A percentile compares a stretch with the other conserved stretches of the same genome.
Evolutionary conservation across 2,329 filamentous ascomycete genomes (phyloP).

Genomic region (Hymenoscyphus salicellus): DNA sequence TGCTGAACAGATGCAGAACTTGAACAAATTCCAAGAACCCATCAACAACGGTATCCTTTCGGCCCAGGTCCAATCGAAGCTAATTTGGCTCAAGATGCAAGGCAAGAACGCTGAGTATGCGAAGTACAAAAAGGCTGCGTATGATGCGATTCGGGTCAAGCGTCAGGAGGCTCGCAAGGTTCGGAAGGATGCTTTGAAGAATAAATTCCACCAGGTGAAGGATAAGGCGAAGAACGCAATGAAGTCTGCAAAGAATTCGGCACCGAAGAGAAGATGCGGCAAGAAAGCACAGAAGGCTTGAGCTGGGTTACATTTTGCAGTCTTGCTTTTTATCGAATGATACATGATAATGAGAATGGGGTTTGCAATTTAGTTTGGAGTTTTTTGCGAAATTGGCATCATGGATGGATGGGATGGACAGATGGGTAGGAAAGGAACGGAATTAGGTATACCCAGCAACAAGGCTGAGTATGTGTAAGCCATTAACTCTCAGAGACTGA

Average conservation of each 20-base stretch:
- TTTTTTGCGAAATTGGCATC: conserved; percentile 11
- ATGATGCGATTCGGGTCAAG: conserved; percentile 25
- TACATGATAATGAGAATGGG: conserved; percentile 1
- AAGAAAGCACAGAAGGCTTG: conserved; percentile 7
- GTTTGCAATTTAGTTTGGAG: conserved; percentile 14
- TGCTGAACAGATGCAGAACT: conserved; percentile 34
- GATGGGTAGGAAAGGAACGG: neutral
- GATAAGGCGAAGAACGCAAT: conserved; percentile 10
- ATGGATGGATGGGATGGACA: neutral
- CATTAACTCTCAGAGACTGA: neutral
- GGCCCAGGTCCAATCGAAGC: conserved; percentile 54
- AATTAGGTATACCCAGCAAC: conserved; percentile 5
- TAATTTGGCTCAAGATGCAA: conserved; percentile 55
- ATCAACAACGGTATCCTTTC: conserved; percentile 47
- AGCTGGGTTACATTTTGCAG: neutral
- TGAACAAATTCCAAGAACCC: conserved; percentile 42
- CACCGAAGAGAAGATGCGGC: conserved; percentile 6
- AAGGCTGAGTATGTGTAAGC: neutral
- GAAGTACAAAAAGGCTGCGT: conserved; percentile 49
- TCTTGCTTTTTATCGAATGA: conserved; percentile 2
- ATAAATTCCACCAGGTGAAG: conserved; percentile 13
- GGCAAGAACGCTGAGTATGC: conserved; percentile 48
- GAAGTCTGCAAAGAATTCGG: conserved; percentile 17
- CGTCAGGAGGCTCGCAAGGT: conserved; percentile 14
- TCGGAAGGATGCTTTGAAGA: neutral